phyloP scores from a whole-genome alignment of 345 rosid genomes.

The Linum lewisii region DNA sequence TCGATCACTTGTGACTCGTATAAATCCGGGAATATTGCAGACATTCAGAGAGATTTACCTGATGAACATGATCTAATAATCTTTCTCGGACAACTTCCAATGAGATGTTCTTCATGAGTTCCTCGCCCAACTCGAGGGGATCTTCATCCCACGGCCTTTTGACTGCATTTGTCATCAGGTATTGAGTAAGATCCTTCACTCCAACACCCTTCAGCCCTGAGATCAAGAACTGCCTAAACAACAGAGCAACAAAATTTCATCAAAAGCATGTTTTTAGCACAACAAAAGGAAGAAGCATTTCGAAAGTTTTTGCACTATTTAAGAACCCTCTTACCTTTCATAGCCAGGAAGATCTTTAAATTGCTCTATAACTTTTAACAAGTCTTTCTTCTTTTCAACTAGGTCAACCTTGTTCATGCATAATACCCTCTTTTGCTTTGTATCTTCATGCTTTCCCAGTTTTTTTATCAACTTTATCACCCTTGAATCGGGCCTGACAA shows the following conservation, averaged over 20 bases:
- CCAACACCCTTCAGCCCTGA: constrained; percentile 84
- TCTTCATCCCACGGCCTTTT: constrained; percentile 95
- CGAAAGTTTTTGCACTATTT: neutral
- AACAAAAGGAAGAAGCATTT: constrained; percentile 5
- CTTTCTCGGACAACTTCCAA: constrained; percentile 85
- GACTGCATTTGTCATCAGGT: constrained; percentile 76
- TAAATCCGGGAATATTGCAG: neutral
- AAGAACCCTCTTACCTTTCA: constrained; percentile 46
- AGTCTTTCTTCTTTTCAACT: constrained; percentile 69
- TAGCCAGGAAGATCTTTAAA: constrained; percentile 74
- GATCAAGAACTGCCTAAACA: constrained; percentile 66
- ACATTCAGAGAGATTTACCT: constrained; percentile 36
- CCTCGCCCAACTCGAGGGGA: constrained; percentile 67
- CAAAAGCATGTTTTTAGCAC: constrained; percentile 9
- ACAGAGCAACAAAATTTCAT: constrained; percentile 11
- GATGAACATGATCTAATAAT: constrained; percentile 81
- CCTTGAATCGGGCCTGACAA: constrained; percentile 67
- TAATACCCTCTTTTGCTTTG: constrained; percentile 64
- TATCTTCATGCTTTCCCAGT: constrained; percentile 55
- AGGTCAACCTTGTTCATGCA: constrained; percentile 93
- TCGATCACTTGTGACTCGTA: neutral
- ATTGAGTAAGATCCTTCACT: constrained; percentile 58
- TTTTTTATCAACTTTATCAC: constrained; percentile 57
- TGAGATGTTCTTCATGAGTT: constrained; percentile 78
- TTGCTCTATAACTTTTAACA: constrained; percentile 60